These are phyloP conservation scores for Aspergillus felis DNA, from an alignment of 2,329 filamentous ascomycete genomes.

Conservation along the genomic window DNA sequence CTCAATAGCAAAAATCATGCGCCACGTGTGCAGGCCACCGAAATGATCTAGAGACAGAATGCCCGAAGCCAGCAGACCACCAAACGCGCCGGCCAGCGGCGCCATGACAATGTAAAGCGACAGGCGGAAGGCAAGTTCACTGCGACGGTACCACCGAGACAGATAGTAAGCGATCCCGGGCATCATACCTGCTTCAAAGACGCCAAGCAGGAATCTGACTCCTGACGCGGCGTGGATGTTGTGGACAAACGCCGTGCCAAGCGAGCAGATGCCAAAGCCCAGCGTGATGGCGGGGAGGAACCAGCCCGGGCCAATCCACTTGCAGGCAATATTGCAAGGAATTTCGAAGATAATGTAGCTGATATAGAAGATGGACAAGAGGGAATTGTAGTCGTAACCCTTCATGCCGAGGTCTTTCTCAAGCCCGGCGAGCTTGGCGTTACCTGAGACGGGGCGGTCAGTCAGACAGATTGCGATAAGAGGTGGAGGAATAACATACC, in stretches of 20 bases:
- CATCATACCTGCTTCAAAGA: slow-evolving; percentile 71
- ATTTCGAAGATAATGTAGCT: slow-evolving; percentile 72
- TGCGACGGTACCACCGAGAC: slow-evolving; percentile 66
- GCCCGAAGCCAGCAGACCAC: slow-evolving; percentile 60
- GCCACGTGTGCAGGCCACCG: slow-evolving; percentile 56
- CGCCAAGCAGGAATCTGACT: slow-evolving; percentile 63
- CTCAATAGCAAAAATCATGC: slow-evolving; percentile 71
- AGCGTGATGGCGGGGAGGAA: slow-evolving; percentile 62
- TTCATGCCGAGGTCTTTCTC: slow-evolving; percentile 57
- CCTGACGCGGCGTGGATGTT: slow-evolving; percentile 51
- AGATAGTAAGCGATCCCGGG: slow-evolving; percentile 73
- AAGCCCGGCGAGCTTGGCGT: slow-evolving; percentile 63
- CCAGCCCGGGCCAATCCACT: slow-evolving; percentile 68
- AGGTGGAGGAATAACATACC: slow-evolving; percentile 39
- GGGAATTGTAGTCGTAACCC: slow-evolving; percentile 65
- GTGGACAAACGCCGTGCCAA: slow-evolving; percentile 63
- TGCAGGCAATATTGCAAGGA: slow-evolving; percentile 64
- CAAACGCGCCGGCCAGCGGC: slow-evolving; percentile 67
- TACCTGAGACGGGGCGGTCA: slow-evolving; percentile 45
- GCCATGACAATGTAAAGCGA: slow-evolving; percentile 68
- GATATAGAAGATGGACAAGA: slow-evolving; percentile 68
- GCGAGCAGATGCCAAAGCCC: slow-evolving; percentile 59
- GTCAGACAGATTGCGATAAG: not conserved
- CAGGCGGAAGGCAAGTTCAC: slow-evolving; percentile 64
- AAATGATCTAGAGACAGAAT: slow-evolving; percentile 61